Evolutionary conservation across 306 rosid species (phyloP).

Genomic region (Cucurbita argyrosperma): DNA sequence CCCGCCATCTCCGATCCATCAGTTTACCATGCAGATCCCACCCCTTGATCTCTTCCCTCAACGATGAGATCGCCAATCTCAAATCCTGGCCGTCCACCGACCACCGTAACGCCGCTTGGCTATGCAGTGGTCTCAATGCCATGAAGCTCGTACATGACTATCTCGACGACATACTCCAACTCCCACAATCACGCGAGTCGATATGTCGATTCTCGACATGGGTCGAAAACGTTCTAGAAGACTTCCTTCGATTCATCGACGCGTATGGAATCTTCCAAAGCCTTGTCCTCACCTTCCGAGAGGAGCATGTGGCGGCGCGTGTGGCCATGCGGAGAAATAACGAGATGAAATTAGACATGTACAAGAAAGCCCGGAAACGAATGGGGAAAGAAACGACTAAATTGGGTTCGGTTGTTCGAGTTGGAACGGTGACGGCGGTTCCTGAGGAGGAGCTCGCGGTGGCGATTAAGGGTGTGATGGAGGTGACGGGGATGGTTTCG

Average conservation of each 20-base stretch:
- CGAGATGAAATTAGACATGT: conserved; percentile 17
- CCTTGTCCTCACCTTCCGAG: conserved; percentile 25
- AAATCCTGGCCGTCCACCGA: conserved; percentile 25
- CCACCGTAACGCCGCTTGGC: conserved; percentile 22
- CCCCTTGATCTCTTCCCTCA: conserved; percentile 55
- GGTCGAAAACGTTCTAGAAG: conserved; percentile 61
- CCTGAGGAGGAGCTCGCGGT: conserved; percentile 32
- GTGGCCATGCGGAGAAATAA: conserved; percentile 50
- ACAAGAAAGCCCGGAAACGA: conserved; percentile 29
- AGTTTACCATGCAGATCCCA: conserved; percentile 87
- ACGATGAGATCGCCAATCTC: conserved; percentile 31
- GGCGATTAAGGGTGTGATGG: conserved; percentile 34
- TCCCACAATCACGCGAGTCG: conserved; percentile 60
- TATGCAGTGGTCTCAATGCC: conserved; percentile 31
- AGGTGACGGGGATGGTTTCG: conserved; percentile 46
- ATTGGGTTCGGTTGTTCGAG: conserved; percentile 25
- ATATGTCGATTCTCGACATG: conserved; percentile 31
- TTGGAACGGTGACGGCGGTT: conserved; percentile 1
- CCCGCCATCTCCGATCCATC: conserved; percentile 64
- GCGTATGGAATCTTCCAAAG: conserved; percentile 63
- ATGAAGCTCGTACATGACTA: conserved; percentile 45
- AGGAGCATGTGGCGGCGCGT: conserved; percentile 50
- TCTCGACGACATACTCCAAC: conserved; percentile 51
- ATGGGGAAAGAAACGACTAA: conserved; percentile 32
- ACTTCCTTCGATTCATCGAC: conserved; percentile 54